Evolutionary conservation across 805 yeast genomes (phyloP).

Genomic region (Cyberlindnera veronae): DNA sequence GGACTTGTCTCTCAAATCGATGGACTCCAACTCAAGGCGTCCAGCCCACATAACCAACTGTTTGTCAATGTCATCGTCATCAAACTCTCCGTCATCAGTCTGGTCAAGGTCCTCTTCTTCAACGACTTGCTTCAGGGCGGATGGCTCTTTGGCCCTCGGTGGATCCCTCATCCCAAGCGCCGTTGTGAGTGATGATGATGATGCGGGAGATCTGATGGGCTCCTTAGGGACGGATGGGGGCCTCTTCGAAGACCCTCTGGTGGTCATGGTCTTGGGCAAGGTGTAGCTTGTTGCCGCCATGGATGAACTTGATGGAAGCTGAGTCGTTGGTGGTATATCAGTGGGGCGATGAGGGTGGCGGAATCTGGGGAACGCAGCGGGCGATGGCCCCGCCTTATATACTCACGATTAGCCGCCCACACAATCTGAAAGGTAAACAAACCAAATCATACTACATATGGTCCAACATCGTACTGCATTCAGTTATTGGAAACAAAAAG

Average conservation of each 20-base stretch:
- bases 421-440: constrained; percentile 8
- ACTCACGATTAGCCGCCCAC: constrained; percentile 8
- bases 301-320: too few relatives aligned
- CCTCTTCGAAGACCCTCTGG: neutral
- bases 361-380: neutral
- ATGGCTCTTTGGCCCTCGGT: too few relatives aligned
- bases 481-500: neutral
- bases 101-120: constrained; percentile 10
- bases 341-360: neutral
- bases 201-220: too few relatives aligned
- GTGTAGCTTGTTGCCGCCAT: neutral
- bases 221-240: too few relatives aligned
- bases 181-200: too few relatives aligned
- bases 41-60: constrained; percentile 48
- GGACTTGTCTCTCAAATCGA: constrained; percentile 37
- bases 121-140: constrained; percentile 6
- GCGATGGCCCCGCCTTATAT: neutral
- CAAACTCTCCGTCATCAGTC: neutral
- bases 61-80: constrained; percentile 29
- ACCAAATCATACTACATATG: neutral
- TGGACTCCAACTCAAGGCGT: constrained; percentile 45
- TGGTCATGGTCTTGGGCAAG: neutral
- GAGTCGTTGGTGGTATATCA: neutral
- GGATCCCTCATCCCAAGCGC: too few relatives aligned
- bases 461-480: neutral